Base-by-base conservation (phyloP, 2,329 filamentous ascomycete species). In the Cladophialophora chaetospira region DNA sequence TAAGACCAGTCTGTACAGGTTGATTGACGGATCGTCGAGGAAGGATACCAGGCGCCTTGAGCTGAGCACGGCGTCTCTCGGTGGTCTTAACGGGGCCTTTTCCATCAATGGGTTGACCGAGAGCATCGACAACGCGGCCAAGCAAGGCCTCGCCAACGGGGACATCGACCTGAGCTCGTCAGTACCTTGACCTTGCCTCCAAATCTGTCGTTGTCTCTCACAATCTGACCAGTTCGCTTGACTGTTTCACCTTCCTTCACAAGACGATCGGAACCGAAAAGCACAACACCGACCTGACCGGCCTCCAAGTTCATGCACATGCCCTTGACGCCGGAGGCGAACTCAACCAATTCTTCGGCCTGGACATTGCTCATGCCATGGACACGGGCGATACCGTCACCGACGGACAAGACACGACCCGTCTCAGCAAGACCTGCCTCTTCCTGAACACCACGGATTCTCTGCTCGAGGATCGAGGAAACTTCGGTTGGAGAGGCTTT, bases 221-320 rank as follows among this genome's bases (percentile, higher is more conserved):
- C 94, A 88, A 99, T 99, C 82, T 96, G 85, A 78, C 94, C 94
- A 72, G 94, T 99, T 88, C 94, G 93, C 89, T 96, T 97, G 80
- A 99, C 94, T 68, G 89, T 93, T 86, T 99, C 93, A 75, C 94
- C 94, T 82, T 99, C 94, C 85, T 91, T 94, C 87, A 99, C 94
- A 72, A 97, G 86, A 92, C 94, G 92, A 83, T 99, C 94, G 75
- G 94, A 97, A 88, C 94, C 94, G 86, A 99, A 99, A 75, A 99
- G 86, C 86, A 99, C 94, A 74, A 99, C 92, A 96, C 94, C 94
- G 82, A 99, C 94, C 82, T 97, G 94, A 79, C 94, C 94, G 79
- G 94, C 94, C 84, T 99, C 94, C 81, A 99, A 88, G 89, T 99
- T 99, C 93, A 99, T 97, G 90, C 93, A 97, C 94, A 99, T 99